Evolutionary conservation across 2,329 filamentous ascomycete genomes (phyloP).

Genomic region (Calonectria leucothoes): DNA sequence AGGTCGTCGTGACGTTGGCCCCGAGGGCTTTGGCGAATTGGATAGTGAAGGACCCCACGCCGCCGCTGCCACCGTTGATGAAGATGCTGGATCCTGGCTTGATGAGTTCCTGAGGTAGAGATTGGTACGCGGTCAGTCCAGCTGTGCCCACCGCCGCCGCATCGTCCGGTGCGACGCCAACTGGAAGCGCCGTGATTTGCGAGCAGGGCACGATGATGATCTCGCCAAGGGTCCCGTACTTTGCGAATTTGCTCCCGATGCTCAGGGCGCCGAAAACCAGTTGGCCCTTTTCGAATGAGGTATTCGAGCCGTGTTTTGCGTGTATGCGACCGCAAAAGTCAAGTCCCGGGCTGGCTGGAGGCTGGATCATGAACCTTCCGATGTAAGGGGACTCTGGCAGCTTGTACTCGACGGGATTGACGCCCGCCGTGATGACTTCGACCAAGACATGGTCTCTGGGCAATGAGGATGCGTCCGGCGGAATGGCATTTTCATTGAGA

Average conservation of each 20-base stretch:
- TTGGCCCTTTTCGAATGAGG: neutral
- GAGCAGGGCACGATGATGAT: conserved; percentile 1
- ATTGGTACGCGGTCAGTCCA: conserved; percentile 37
- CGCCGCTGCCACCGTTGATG: conserved; percentile 45
- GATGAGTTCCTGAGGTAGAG: conserved; percentile 27
- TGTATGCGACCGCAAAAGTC: conserved; percentile 61
- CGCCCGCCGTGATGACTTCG: conserved; percentile 48
- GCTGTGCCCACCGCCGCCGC: conserved; percentile 38
- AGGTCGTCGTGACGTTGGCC: conserved; percentile 48
- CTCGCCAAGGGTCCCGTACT: conserved; percentile 14
- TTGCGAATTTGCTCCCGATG: conserved; percentile 4
- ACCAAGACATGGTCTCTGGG: conserved; percentile 45
- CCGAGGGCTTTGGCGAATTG: conserved; percentile 51
- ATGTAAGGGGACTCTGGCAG: conserved; percentile 49
- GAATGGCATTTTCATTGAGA: conserved; percentile 7
- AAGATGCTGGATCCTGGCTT: conserved; percentile 37
- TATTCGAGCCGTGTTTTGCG: conserved; percentile 20
- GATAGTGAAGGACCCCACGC: conserved; percentile 50
- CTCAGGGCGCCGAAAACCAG: conserved; percentile 15
- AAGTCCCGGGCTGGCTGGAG: conserved; percentile 52
- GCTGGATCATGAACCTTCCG: conserved; percentile 33
- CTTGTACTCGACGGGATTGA: conserved; percentile 57
- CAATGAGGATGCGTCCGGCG: neutral
- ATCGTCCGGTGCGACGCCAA: conserved; percentile 25
- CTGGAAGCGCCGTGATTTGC: neutral